Base-by-base conservation (phyloP, 148 eudicot species). In the Vaccinium vitisidaea region DNA sequence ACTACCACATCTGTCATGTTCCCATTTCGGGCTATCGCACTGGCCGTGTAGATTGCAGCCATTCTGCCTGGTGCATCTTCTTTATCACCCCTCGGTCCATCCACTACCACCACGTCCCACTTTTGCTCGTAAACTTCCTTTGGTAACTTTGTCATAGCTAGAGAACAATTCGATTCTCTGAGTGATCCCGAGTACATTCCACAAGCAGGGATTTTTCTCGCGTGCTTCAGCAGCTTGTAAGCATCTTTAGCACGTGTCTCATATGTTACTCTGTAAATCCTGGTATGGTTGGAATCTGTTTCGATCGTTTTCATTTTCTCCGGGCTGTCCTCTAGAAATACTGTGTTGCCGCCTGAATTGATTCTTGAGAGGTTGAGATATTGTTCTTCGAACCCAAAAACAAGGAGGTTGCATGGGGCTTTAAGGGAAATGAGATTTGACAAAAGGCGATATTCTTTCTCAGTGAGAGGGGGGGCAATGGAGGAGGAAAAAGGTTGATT, bases 81-180 rank as follows among this genome's bases (percentile, higher is more conserved):
- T 69, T 85, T 71, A 65, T 91, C 91, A 11, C 98, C 92, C 21
- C 87, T 84, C 6, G 99, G 99, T 46, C 98, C 99, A 83, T 97
- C 99, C 59, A 97, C 96, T 43, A 95, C 80, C 59, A 97, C 88
- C 84, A 94, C 89, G 85, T 97, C 96, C 99, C 99, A 97, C 82
- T 87, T 92, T 1, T 23, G 23, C 84, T 85, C 59, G 58, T 94
- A 93, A 12, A 95, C 93, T 87, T 89, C 85, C n/a, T 81, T 55
- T 5, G 99, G 98, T 84, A 97, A 84, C 23, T 83, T 84, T n/a
- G 32, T 76, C 87, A 97, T 80, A 46, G 92, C 91, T 83, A 97
- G 87, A 75, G 83, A 87, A 87, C 99, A 97, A 50, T 55, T 82
- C 76, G 95, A 93, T 48, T 77, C 65, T 84, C 82, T 50, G 9